Percentiles rank a stretch among this genome's conserved stretches.
phyloP scores from a whole-genome alignment of 495 filamentous ascomycete genomes.

The Xylaria intraflava region DNA sequence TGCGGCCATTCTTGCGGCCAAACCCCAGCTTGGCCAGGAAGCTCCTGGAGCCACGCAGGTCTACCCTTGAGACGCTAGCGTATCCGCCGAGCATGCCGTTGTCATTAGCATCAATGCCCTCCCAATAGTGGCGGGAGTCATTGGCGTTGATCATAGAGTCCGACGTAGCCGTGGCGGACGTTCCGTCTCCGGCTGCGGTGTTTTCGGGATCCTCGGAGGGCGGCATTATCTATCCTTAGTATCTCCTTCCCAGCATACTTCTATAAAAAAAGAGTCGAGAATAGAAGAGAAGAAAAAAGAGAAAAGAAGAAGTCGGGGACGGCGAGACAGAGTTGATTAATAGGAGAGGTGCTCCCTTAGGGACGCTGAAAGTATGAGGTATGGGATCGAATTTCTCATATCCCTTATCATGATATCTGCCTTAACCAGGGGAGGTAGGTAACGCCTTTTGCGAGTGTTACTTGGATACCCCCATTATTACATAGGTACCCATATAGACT shows the following conservation, averaged over 20 bases:
- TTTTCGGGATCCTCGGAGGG: background rate
- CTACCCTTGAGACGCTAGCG: conserved; percentile 64
- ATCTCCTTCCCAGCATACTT: background rate
- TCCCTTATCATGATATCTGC: no score
- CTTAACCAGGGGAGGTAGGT: no score
- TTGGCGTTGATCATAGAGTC: conserved; percentile 49
- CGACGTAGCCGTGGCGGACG: conserved; percentile 1
- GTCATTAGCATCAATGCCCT: conserved; percentile 57
- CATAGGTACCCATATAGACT: no score
- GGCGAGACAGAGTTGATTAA: no score
- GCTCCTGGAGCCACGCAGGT: conserved; percentile 67
- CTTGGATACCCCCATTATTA: no score
- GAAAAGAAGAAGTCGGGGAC: background rate
- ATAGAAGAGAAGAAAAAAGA: background rate
- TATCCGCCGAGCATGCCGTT: conserved; percentile 83
- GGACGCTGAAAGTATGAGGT: no score
- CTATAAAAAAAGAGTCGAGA: no score
- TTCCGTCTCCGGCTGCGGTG: background rate
- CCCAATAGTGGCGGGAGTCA: conserved; percentile 66
- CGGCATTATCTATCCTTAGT: conserved; percentile 4
- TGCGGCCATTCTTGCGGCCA: conserved; percentile 27
- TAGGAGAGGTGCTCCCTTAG: no score
- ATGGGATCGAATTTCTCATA: no score
- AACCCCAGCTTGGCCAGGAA: conserved; percentile 73
- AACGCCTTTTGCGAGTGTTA: no score